Evolutionary conservation across 1,139 yeast species (phyloP).

Genomic region (Kodamaea ohmeri): DNA sequence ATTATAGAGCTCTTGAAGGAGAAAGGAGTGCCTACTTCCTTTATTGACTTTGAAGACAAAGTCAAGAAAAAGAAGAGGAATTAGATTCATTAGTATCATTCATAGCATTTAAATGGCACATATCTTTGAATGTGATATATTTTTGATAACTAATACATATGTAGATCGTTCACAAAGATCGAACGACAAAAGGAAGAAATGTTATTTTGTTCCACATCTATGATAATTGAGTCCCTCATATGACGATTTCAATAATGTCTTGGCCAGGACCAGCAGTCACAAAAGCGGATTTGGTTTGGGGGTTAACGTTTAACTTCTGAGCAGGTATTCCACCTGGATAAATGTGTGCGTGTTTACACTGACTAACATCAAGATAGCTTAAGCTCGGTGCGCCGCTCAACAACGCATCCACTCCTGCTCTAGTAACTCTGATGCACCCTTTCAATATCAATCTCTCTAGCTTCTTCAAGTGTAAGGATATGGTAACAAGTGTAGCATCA

Average conservation of each 20-base stretch:
- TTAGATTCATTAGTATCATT: no score
- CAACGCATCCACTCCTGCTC: conserved; percentile 70
- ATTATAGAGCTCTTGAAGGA: conserved; percentile 55
- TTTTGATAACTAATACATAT: no score
- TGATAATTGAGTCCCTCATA: no score
- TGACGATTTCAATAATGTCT: conserved; percentile 54
- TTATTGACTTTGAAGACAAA: conserved; percentile 63
- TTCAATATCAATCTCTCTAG: conserved; percentile 51
- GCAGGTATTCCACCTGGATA: conserved; percentile 60
- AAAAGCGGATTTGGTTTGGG: conserved; percentile 54
- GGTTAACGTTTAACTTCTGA: conserved; percentile 48
- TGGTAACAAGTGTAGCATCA: conserved; percentile 61
- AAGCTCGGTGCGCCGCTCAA: conserved; percentile 57
- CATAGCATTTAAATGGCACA: no score
- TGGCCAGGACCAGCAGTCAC: conserved; percentile 55
- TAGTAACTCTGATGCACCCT: conserved; percentile 73
- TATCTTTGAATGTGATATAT: no score
- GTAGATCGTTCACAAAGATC: no score
- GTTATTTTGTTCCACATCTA: no score
- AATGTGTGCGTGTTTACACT: conserved; percentile 60
- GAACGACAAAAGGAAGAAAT: no score
- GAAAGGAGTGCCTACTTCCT: conserved; percentile 68
- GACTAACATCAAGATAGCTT: conserved; percentile 57
- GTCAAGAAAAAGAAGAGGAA: conserved; percentile 54
- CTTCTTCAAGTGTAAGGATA: conserved; percentile 53